These are phyloP conservation scores for Geotrichum ghanense DNA, from an alignment of 805 yeast genomes.

Conservation along the genomic window DNA sequence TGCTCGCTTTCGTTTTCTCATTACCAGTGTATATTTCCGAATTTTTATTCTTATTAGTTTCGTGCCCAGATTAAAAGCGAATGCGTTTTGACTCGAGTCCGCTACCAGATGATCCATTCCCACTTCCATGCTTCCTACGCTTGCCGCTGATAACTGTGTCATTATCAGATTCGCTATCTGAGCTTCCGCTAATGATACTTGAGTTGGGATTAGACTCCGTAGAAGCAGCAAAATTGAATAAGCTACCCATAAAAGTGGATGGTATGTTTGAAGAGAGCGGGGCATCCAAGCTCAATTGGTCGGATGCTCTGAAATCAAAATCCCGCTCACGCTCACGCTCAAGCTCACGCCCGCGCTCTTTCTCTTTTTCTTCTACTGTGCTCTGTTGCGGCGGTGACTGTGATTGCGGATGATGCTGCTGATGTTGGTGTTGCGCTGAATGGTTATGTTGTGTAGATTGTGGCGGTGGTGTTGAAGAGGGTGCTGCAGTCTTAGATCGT, in stretches of 20 bases:
- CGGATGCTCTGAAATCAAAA: not conserved
- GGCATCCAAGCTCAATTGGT: not conserved
- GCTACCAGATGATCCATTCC: not conserved
- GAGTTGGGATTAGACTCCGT: not conserved
- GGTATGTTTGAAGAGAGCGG: not conserved
- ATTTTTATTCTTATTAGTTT: too few relatives aligned
- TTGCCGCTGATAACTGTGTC: not conserved
- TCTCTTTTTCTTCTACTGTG: too few relatives aligned
- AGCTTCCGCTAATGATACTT: not conserved
- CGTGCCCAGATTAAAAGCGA: not conserved
- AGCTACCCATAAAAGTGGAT: not conserved
- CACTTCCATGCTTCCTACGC: not conserved
- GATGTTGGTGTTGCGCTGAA: not conserved
- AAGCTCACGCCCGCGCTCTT: not conserved
- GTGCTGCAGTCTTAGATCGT: not conserved
- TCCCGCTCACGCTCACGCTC: not conserved
- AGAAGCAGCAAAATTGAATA: not conserved
- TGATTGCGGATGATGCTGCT: not conserved
- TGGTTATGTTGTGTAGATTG: not conserved
- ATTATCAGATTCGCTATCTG: not conserved
- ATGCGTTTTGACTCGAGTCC: not conserved
- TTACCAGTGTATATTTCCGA: conserved; percentile 4
- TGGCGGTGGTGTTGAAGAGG: not conserved
- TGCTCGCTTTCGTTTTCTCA: not conserved
- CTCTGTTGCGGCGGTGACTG: not conserved